phyloP scores from a whole-genome alignment of 495 filamentous ascomycete genomes.

The Letharia lupina region DNA sequence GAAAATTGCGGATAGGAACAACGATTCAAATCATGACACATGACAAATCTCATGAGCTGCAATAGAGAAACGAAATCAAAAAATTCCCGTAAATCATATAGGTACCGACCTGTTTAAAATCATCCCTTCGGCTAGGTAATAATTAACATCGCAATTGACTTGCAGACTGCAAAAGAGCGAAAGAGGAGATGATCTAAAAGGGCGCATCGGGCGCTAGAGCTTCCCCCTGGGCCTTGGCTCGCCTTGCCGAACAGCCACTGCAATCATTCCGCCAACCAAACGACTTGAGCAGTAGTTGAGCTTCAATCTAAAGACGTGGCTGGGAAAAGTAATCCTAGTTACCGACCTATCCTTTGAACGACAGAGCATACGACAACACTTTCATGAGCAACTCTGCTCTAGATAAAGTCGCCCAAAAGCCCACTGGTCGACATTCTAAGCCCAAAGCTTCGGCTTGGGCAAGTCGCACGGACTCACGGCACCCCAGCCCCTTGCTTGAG shows the following conservation, averaged over 20 bases:
- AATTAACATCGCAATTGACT: too few species aligned
- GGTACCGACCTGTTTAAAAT: not conserved
- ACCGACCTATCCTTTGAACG: not conserved
- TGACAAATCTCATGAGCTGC: too few species aligned
- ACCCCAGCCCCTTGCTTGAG: slow-evolving; percentile 5
- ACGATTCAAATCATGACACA: too few species aligned
- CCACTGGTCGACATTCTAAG: not conserved
- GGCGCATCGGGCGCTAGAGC: not conserved
- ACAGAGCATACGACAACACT: not conserved
- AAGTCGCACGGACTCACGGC: not conserved
- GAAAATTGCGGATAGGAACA: too few species aligned
- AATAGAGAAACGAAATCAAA: too few species aligned
- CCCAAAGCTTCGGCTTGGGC: slow-evolving; percentile 6
- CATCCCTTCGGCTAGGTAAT: not conserved
- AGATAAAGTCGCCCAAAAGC: not conserved
- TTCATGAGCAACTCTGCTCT: slow-evolving; percentile 1
- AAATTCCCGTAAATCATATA: too few species aligned
- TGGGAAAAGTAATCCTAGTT: not conserved
- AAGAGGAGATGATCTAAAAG: not conserved
- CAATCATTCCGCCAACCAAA: not conserved
- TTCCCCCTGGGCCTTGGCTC: not conserved
- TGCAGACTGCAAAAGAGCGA: not conserved
- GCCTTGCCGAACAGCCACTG: not conserved
- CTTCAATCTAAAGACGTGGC: not conserved
- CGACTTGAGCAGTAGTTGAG: not conserved